phyloP scores from a whole-genome alignment of 495 filamentous ascomycete genomes.

The Aspergillus coremiiformis region DNA sequence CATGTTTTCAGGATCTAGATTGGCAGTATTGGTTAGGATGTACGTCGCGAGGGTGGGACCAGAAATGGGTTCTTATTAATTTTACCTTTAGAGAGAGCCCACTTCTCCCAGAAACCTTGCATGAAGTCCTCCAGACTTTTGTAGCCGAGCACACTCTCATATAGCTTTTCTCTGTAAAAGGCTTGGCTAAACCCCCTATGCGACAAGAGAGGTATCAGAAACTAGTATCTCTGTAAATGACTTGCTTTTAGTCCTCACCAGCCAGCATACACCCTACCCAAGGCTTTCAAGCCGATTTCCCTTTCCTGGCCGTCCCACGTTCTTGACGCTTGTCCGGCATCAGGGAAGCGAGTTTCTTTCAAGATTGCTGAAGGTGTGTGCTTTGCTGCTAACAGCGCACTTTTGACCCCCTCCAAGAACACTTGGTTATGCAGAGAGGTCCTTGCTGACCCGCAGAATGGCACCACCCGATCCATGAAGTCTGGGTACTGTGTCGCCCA shows the following conservation, averaged over 20 bases:
- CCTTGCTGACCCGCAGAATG: conserved; percentile 62
- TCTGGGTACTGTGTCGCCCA: conserved; percentile 68
- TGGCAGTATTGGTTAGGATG: conserved; percentile 7
- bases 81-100: conserved; percentile 59
- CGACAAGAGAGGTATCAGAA: neutral
- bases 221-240: neutral
- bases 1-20: conserved; percentile 57
- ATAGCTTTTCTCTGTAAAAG: conserved; percentile 61
- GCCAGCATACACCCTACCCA: conserved; percentile 65
- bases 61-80: neutral
- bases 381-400: conserved; percentile 56
- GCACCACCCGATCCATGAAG: conserved; percentile 58
- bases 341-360: conserved; percentile 31
- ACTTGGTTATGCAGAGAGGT: conserved; percentile 66
- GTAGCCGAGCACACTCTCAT: conserved; percentile 52
- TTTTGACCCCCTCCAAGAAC: conserved; percentile 66
- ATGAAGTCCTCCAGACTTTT: conserved; percentile 62
- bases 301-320: conserved; percentile 50
- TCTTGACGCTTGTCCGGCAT: conserved; percentile 30
- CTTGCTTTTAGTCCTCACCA: conserved; percentile 39
- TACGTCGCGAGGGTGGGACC: neutral
- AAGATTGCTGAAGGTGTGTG: conserved; percentile 44
- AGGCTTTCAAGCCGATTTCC: conserved; percentile 56
- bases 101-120: conserved; percentile 63
- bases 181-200: conserved; percentile 59